Base-by-base conservation (phyloP, 768 basidiomycete genomes). In the Boletus subparvulus region DNA sequence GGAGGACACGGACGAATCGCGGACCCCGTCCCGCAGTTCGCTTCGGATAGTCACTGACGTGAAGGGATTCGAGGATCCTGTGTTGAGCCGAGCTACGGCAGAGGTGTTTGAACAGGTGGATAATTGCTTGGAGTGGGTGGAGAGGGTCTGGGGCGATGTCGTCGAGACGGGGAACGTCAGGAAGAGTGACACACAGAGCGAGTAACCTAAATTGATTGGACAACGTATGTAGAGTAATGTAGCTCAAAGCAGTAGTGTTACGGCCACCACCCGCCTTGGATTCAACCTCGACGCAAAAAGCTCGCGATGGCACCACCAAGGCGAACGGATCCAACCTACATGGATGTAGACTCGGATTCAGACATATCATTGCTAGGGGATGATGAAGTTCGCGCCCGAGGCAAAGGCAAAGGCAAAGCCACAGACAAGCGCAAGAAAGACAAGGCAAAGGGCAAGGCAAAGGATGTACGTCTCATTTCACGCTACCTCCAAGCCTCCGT, bases 21-120 rank as follows among this genome's bases (percentile, higher is more conserved):
- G 50, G 54, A 21, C 39, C 10, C 32, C 47, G 28, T 21, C 30
- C 1, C 54, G 48, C 21, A 48, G 47, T 50, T 54, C 52, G 14
- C 50, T 54, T 17, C 44, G 32, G 26, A 36, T 53, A 2, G 32
- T 33, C 21, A 16, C 71, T 7, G 62, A 65, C 11, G 74, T 87
- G 41, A 86, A 84, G 64, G 88, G 88, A 2, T 90, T 89, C 61
- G 86, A 90, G 55, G 87, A 87, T 61, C 77, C 77, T 28, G 73
- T 84, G 1, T 72, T 91, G 48, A 72, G 62, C n/a, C 58, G 63
- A 13, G 83, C 76, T 0, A 69, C 80, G 10, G 61, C 64, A 16
- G 79, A 82, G 13, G 75, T 75, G 21, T 68, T 80, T 52, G 60
- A 52, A 43, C 78, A 74, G 66, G 56, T 86, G 44, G 63, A 71